Evolutionary conservation across 345 rosid genomes (phyloP), one percentile per base, ranked within the genome.

Genomic region (Salix viminalis): DNA sequence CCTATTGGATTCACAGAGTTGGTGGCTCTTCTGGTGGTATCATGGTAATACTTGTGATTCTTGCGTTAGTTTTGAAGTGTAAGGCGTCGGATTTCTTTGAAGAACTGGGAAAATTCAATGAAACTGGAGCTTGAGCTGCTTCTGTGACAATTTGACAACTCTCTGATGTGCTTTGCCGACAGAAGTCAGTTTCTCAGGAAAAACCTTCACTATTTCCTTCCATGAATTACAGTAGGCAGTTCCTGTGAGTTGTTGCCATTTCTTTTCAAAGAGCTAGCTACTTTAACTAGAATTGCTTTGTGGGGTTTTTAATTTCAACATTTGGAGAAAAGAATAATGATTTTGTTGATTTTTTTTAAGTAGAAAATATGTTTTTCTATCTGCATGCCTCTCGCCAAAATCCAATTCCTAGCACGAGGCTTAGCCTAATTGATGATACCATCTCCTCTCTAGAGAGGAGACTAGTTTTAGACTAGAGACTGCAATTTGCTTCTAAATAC

Each of bases 1-100:
- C 87, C 58, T 48, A 91, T 84, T 90, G 94, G 99, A 91, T 95
- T 80, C 93, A 95, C 70, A 87, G 99, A 82, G 88, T 86, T 34
- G 97, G 97, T 12, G 99, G 99, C 65, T 95, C 97, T 4, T 87
- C 93, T 60, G 87, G 90, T 69, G 97, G 97, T n/a, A 88, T 92
- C 81, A 58, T 90, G 28, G 75, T 88, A 13, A 80, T 91, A 46
- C 94, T 91, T 65, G 77, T 91, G 39, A 83, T 92, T 86, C 97
- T 92, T 74, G 85, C 87, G 2, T 79, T 91, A 46, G 85, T 91
- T 78, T 81, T 92, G 75, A 89, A 75, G 85, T 91, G 84, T 73
- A 89, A 86, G 86, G 80, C 80, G 67, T 78, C 80, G 18, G 16
- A 46, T 13, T 11, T 18, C 69, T 68, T 36, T 24, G 58, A 23